These are phyloP conservation scores for Fraxinus velutina DNA, from an alignment of 305 asterid genomes.

Conservation along the genomic window DNA sequence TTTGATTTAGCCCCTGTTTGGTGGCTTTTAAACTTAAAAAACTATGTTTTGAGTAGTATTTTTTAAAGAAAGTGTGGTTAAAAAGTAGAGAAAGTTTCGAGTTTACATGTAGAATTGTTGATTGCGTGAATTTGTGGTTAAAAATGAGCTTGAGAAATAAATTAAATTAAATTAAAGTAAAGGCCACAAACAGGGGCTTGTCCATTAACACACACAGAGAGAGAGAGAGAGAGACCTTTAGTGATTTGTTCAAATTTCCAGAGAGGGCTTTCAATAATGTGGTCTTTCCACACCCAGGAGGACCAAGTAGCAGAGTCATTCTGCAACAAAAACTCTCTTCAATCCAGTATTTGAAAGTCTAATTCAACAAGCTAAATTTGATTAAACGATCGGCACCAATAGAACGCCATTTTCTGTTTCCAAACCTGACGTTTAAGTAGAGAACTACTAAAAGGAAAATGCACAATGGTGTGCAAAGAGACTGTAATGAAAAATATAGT, in stretches of 20 bases:
- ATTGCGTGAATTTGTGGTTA: neutral
- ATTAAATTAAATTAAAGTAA: too few species aligned
- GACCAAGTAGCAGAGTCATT: constrained; percentile 63
- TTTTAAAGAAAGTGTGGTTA: neutral
- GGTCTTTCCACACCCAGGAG: constrained; percentile 75
- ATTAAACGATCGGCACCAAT: neutral
- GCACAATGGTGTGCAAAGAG: neutral
- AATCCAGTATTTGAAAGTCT: constrained; percentile 2
- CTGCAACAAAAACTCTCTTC: constrained; percentile 15
- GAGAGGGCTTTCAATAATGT: constrained; percentile 61
- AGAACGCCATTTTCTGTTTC: constrained; percentile 6
- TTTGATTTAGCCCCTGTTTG: neutral
- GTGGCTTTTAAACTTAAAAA: neutral
- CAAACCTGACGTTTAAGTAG: neutral
- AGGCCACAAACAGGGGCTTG: neutral
- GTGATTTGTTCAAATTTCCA: constrained; percentile 52
- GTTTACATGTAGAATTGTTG: neutral
- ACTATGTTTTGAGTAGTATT: neutral
- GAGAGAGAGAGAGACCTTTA: constrained; percentile 33
- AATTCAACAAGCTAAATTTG: neutral
- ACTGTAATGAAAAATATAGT: neutral
- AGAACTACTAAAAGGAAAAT: neutral
- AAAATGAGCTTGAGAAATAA: neutral
- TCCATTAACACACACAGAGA: neutral
- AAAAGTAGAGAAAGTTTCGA: neutral